phyloP scores from a whole-genome alignment of 805 yeast genomes.

The Schizosaccharomyces lindneri region DNA sequence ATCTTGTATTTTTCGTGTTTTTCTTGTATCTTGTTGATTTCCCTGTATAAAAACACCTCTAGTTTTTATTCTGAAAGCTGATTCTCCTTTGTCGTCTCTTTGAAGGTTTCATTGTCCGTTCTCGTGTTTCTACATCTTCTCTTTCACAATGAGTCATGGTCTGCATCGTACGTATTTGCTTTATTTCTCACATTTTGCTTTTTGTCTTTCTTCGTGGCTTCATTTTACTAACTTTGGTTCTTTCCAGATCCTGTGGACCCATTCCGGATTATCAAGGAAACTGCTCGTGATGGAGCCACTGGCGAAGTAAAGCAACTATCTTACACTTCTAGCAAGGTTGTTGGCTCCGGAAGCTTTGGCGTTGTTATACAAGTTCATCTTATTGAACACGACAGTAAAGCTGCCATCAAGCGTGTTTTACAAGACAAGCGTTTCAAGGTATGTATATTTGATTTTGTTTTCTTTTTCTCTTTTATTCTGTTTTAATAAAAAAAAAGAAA shows the following conservation, averaged over 20 bases:
- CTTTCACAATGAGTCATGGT: not conserved
- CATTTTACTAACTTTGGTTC: not conserved
- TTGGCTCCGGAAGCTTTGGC: conserved; percentile 98
- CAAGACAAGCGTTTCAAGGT: conserved; percentile 87
- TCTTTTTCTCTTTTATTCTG: not conserved
- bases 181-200: not conserved
- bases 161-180: not conserved
- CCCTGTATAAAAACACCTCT: no score
- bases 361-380: conserved; percentile 41
- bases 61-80: no score
- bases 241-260: conserved; percentile 1
- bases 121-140: not conserved
- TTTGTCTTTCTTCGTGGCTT: not conserved
- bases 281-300: conserved; percentile 46
- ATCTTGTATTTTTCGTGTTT: no score
- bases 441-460: not conserved
- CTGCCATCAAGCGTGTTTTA: conserved; percentile 59
- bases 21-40: no score
- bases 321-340: conserved; percentile 65
- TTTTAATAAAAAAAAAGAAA: no score
- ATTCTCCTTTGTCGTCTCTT: no score
- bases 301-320: conserved; percentile 37
- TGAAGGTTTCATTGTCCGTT: no score
- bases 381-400: not conserved
- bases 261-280: conserved; percentile 24